Evolutionary conservation across 73 alveolate species (phyloP), one percentile per base, ranked within the genome.

Genomic region (Uronychia binucleata): DNA sequence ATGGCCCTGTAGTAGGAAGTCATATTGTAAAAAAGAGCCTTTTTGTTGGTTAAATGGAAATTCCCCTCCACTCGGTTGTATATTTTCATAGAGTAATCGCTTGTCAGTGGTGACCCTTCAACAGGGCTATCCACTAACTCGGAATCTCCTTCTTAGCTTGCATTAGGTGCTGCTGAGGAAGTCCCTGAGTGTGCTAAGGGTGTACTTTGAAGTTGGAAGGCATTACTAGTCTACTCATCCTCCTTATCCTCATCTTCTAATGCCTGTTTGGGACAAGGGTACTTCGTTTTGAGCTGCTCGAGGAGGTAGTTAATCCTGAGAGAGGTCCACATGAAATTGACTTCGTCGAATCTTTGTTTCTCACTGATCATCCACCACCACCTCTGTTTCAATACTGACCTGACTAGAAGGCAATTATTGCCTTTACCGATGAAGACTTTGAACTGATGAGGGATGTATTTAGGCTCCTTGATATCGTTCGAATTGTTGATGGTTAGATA

Each of bases 11-110:
- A 94, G 75, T 94, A 94, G 31, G 90, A 77, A 77, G 87, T 84
- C 94, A 94, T 80, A 86, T 92, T 94, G 8, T 67, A 34, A 84
- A 89, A 94, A 26, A 94, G 88, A 11, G 89, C 96, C 57, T 94
- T 94, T 77, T 94, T 94, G 59, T 94, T 92, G 19, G 96, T 89
- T 1, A 94, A 77, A 78, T 92, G 85, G 80, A 79, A 78, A 79
- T 92, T 94, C 75, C 80, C 78, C 74, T 93, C 94, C 87, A 94
- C 77, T 81, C 88, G 90, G 81, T 88, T 92, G 31, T 94, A 94
- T 77, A 90, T 82, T 77, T 77, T 85, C 11, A 85, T 0, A 13
- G 57, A 19, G 30, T 76, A 34, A 14, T 26, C 34, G 26, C 1
- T 74, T 5, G 19, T 46, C 19, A 5, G 5, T 46, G 19, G 5